Base-by-base conservation (phyloP, 352 stramenopile species). In the Globisporangium apiculatum region DNA sequence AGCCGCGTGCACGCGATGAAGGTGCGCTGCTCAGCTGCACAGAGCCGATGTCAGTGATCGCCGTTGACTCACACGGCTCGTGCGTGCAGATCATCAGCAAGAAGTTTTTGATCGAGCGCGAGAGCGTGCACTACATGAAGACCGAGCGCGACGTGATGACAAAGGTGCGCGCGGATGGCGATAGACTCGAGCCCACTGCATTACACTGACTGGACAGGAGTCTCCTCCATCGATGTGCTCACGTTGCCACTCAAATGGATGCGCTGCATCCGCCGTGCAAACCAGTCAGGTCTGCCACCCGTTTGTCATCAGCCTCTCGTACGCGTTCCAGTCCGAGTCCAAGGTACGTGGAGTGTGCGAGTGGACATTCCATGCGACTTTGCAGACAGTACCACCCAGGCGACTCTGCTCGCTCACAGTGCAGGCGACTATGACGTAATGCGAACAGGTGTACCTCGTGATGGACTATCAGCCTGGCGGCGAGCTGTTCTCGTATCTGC, bases 121-220 rank as follows among this genome's bases (percentile, higher is more conserved):
- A 94, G 46, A 88, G 76, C 57, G 79, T 91, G 35, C 66, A 82
- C 50, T 83, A 91, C 71, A 89, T 94, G 74, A 77, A 77, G 47
- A 83, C 78, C 0, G 84, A 94, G 64, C 77, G 84, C n/a, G 79
- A 94, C 35, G 79, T 94, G 38, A 91, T 94, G 84, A 91, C 78
- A 17, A 91, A 85, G 75, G 77, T 89, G 45, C 8, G 35, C 6
- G 8, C 4, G 6, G 9, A 35, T 45, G 37, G 4, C 41, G 12
- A 31, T 31, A 31, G 24, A 31, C 24, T 31, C 24, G 24, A 31
- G 24, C 24, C 24, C 24, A 31, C 24, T 31, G 24, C 24, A 31
- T 31, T 31, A 31, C 24, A 31, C 24, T 31, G 24, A 31, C 24
- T 31, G 2, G 24, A 31, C 2, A 31, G 24, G 24, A 18, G 15